Base-by-base conservation (phyloP, 768 basidiomycete species). In the Ramaria rubella region DNA sequence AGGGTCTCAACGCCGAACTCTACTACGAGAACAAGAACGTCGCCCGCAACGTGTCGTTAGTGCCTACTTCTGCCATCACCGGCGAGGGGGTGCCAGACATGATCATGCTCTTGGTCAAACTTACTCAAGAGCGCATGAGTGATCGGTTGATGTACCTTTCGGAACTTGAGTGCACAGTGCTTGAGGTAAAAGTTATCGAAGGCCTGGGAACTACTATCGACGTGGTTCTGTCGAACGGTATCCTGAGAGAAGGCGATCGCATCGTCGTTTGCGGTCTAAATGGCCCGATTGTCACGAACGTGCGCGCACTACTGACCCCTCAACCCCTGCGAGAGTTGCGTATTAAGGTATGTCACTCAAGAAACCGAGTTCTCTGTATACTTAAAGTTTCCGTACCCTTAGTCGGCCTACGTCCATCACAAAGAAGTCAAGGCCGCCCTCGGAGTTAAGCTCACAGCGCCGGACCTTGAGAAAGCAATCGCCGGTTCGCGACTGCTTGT, bases 81-180 rank as follows among this genome's bases (percentile, higher is more conserved):
- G 96, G 95, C 55, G 96, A 99, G 73, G 96, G 96, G 69, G 80
- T 99, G 11, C 96, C 96, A 27, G 96, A 98, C 75, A 95, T 99
- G 95, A 93, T 99, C 74, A 91, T 94, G 90, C 79, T 99, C 26
- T 84, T 99, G 67, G 83, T 97, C 73, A 94, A 96, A 70, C 80
- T 98, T 53, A 98, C 95, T 14, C 95, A 98, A 70, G 88, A 96
- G 73, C 84, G 96, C 58, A 96, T 98, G 95, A 93, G 88, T 69
- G 90, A 94, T 69, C 82, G 88, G 43, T 79, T 99, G 59, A 99
- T 98, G 96, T 99, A 98, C 73, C 80, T 98, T 58, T 90, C 93
- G 29, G 94, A 96, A 67, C 78, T 98, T 43, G 94, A 97, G 73
- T 97, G 95, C 70, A 99, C 96, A 5, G 92, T 99, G 11, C 81